phyloP scores from a whole-genome alignment of 1,284 basidiomycete genomes.

The Trametes hirsuta region DNA sequence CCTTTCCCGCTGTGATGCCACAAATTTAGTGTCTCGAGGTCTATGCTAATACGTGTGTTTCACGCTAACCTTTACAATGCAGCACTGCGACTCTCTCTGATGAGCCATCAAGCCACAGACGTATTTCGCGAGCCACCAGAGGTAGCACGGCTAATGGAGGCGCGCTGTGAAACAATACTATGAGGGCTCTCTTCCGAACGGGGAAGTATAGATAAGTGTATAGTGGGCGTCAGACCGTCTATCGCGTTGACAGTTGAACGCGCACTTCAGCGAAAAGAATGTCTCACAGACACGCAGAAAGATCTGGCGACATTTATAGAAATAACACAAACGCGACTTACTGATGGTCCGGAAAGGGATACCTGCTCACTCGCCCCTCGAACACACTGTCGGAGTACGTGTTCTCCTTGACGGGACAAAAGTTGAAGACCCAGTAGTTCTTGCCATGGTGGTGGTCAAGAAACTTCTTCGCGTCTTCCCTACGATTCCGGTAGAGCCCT shows the following conservation, averaged over 20 bases:
- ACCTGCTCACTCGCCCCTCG: slow-evolving; percentile 76
- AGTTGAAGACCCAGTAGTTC: slow-evolving; percentile 88
- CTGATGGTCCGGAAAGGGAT: slow-evolving; percentile 91
- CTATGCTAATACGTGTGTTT: neutral
- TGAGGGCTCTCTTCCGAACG: neutral
- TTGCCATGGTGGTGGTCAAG: slow-evolving; percentile 74
- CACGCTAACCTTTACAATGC: slow-evolving; percentile 79
- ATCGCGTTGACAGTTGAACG: no score
- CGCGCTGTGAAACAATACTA: slow-evolving; percentile 50
- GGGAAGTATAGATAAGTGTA: neutral
- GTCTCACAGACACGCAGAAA: no score
- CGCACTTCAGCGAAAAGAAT: no score
- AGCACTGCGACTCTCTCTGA: slow-evolving; percentile 77
- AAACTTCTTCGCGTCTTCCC: slow-evolving; percentile 80
- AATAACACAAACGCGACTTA: slow-evolving; percentile 28
- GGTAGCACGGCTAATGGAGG: slow-evolving; percentile 84
- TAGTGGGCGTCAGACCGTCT: neutral
- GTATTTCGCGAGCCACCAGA: slow-evolving; percentile 78
- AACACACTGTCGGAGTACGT: slow-evolving; percentile 66
- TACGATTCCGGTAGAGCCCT: slow-evolving; percentile 79
- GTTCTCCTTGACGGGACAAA: slow-evolving; percentile 80
- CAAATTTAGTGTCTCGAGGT: neutral
- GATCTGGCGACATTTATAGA: no score
- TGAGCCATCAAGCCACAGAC: slow-evolving; percentile 74
- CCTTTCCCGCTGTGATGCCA: slow-evolving; percentile 66